These are phyloP conservation scores for Besnoitia besnoiti DNA, from an alignment of 169 alveolate genomes.

Conservation along the genomic window DNA sequence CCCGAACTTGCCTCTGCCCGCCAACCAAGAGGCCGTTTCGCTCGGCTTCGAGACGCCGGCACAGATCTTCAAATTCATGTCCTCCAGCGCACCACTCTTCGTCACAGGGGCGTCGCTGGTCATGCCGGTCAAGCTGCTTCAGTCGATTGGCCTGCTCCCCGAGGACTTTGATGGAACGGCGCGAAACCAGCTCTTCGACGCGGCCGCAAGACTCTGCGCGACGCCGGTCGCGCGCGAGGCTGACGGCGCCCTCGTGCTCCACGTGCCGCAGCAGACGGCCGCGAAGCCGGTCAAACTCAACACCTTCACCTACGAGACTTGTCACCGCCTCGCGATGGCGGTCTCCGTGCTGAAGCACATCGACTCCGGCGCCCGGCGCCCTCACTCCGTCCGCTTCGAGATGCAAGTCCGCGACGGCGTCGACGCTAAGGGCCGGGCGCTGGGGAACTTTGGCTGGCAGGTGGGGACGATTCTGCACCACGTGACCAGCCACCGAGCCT, in stretches of 20 bases:
- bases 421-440: background rate
- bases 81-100: slow-evolving; percentile 36
- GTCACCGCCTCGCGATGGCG: slow-evolving; percentile 34
- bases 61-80: slow-evolving; percentile 36
- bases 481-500: background rate
- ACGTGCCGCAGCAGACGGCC: background rate
- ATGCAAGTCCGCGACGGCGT: background rate
- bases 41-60: slow-evolving; percentile 56
- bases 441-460: slow-evolving; percentile 3
- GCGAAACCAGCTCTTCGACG: background rate
- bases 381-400: slow-evolving; percentile 19
- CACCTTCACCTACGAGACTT: background rate
- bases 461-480: slow-evolving; percentile 16
- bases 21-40: slow-evolving; percentile 46
- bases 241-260: background rate
- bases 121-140: slow-evolving; percentile 7
- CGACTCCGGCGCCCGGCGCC: slow-evolving; percentile 7
- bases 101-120: slow-evolving; percentile 47
- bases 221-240: background rate
- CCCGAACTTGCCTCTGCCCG: slow-evolving; percentile 54
- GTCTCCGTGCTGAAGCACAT: background rate
- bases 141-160: background rate
- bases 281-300: background rate
- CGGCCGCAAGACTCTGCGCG: slow-evolving; percentile 1
- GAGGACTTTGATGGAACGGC: slow-evolving; percentile 22